Base-by-base conservation (phyloP, 768 basidiomycete species). In the Termitomyces sp. region DNA sequence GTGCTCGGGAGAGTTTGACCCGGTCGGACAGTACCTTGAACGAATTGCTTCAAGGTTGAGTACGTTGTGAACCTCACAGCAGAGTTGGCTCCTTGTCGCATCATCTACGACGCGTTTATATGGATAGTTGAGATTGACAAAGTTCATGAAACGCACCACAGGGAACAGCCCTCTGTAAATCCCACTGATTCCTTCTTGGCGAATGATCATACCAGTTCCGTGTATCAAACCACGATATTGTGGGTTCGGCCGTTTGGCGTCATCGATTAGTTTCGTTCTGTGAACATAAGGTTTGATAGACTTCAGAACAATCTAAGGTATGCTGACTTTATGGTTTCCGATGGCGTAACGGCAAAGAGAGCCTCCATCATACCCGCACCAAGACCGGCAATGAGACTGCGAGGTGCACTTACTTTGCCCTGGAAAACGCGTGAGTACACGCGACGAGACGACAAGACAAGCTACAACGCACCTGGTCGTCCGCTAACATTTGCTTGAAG, bases 1-100 rank as follows among this genome's bases (percentile, higher is more conserved):
- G 88, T 83, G 49, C 79, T 86, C 0, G 97, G 96, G 5, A 98
- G 76, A 2, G 83, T 80, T 65, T 94, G 90, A 4, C 94, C 94
- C 0, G 94, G 86, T 34, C 89, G 81, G 1, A 87, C 80, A 18
- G 84, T 87, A 24, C 93, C 88, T 67, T 93, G 93, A 1, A 94
- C 92, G 62, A 94, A 84, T 65, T 97, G 94, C 72, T 97, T 98
- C 58, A 98, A 77, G 0, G 92, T 96, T 3, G 90, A 84, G 72
- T 98, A 98, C 0, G 93, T 94, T 48, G 95, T 94, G 75, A 98
- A 98, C 32, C 96, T 82, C 31, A 98, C 85, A 10, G 97, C 94
- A 5, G 94, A 98, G 69, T 98, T 99, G 42, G 95, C 96, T 39
- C 94, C 94, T 84, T 98, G 96, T 29, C 94, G 88, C 83, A 96